A percentile compares a stretch with the other conserved stretches of the same genome.
These are phyloP conservation scores for Stenogyne calaminthoides DNA, from an alignment of 305 asterid genomes.

Conservation along the genomic window DNA sequence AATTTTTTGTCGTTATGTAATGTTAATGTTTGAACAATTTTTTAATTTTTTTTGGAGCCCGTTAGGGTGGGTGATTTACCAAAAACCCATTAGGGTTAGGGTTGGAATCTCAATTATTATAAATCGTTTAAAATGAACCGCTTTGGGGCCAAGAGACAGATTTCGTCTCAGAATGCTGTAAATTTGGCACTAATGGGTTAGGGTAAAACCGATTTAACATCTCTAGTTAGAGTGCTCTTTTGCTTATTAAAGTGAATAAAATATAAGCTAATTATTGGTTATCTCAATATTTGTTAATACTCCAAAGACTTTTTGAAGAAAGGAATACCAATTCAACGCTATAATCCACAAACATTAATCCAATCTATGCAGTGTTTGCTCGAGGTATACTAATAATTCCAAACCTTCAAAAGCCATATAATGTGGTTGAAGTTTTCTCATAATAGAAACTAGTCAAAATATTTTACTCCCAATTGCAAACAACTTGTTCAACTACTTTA, in stretches of 20 bases:
- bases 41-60: no score
- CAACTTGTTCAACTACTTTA: neutral
- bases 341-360: conserved; percentile 14
- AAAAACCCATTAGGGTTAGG: no score
- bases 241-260: neutral
- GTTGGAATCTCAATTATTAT: no score
- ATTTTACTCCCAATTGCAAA: neutral
- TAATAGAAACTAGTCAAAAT: neutral
- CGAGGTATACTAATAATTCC: neutral
- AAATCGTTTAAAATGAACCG: no score
- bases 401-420: neutral
- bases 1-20: no score
- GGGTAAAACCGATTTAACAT: no score
- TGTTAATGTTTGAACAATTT: no score
- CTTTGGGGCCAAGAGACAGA: no score
- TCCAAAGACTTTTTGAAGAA: conserved; percentile 24
- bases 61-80: no score
- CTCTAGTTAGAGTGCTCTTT: neutral
- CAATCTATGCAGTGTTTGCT: conserved; percentile 1
- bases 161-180: no score
- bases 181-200: no score
- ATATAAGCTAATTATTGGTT: conserved; percentile 5
- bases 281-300: conserved; percentile 7
- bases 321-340: conserved; percentile 28
- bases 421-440: conserved; percentile 2